A percentile compares a stretch with the other conserved stretches of the same genome.
These are phyloP conservation scores for Gossypium turneri DNA, from an alignment of 345 rosid genomes.

Conservation along the genomic window DNA sequence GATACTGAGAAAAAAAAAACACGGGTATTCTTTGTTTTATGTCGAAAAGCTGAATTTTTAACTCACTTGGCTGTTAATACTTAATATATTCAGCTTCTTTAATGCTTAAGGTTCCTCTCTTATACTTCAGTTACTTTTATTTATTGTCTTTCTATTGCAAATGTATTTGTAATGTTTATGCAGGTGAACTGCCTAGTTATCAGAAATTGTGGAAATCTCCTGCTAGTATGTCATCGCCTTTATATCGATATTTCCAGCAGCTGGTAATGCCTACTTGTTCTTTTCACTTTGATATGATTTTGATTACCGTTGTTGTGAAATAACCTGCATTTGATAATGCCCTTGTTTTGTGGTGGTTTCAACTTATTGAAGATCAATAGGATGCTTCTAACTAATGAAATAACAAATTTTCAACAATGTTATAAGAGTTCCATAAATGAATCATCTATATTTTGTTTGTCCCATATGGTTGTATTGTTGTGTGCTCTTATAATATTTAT, in stretches of 20 bases:
- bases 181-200: slow-evolving; percentile 37
- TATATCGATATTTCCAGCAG: slow-evolving; percentile 61
- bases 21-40: background rate
- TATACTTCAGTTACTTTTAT: background rate
- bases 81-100: background rate
- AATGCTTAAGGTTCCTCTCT: background rate
- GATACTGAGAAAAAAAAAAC: background rate
- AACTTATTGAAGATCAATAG: background rate
- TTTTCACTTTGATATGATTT: background rate
- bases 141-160: background rate
- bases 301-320: background rate
- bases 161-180: slow-evolving; percentile 1
- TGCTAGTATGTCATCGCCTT: slow-evolving; percentile 35
- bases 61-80: background rate
- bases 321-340: background rate
- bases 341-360: background rate
- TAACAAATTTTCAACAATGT: background rate
- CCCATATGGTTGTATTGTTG: background rate
- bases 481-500: background rate
- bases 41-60: background rate
- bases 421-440: background rate
- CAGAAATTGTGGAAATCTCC: slow-evolving; percentile 41
- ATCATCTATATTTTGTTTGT: background rate
- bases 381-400: background rate
- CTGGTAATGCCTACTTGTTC: slow-evolving; percentile 40